phyloP scores from a whole-genome alignment of 805 yeast species.

The Candida ascalaphidarum region DNA sequence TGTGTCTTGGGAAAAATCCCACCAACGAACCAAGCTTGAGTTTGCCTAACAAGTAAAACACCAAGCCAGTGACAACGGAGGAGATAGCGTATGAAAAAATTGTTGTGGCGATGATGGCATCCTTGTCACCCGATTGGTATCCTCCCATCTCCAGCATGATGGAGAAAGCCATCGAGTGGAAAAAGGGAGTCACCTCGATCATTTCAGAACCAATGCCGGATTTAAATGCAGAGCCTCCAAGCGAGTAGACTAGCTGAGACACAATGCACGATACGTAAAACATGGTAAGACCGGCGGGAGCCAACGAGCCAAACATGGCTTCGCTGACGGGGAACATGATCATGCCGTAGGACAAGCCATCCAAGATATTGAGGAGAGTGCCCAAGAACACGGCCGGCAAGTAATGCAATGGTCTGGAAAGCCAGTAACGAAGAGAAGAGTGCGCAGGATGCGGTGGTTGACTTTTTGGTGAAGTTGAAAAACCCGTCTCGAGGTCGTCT shows the following conservation, averaged over 20 bases:
- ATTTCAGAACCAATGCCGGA: constrained; percentile 95
- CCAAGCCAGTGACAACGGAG: constrained; percentile 78
- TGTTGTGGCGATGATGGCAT: constrained; percentile 72
- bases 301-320: constrained; percentile 65
- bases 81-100: constrained; percentile 78
- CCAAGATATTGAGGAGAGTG: constrained; percentile 74
- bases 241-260: constrained; percentile 78
- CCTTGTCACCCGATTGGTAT: constrained; percentile 21
- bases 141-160: constrained; percentile 52
- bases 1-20: constrained; percentile 94
- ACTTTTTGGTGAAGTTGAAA: neutral
- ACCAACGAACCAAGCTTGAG: constrained; percentile 77
- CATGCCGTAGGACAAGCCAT: constrained; percentile 95
- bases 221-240: constrained; percentile 85
- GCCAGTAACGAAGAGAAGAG: neutral
- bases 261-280: constrained; percentile 88
- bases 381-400: constrained; percentile 85
- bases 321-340: constrained; percentile 90
- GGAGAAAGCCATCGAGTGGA: constrained; percentile 85
- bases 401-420: too few relatives aligned
- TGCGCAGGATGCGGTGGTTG: neutral
- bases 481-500: constrained; percentile 9
- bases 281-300: constrained; percentile 88
- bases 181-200: constrained; percentile 98
- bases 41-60: constrained; percentile 70